A percentile compares a stretch with the other conserved stretches of the same genome.
These are phyloP conservation scores for Flaveria floridana DNA, from an alignment of 140 eudicot species.

Conservation along the genomic window DNA sequence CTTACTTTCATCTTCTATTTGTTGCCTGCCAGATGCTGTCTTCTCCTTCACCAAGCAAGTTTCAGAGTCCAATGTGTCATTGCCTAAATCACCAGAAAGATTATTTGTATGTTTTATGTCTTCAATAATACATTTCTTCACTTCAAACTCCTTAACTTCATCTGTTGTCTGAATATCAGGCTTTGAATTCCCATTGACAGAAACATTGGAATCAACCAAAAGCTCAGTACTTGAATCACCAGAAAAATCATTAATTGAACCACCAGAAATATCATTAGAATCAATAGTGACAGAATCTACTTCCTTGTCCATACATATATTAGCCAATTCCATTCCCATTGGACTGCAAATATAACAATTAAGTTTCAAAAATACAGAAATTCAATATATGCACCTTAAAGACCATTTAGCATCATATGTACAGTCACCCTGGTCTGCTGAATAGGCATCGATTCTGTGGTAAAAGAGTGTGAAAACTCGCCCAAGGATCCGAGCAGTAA, in stretches of 20 bases:
- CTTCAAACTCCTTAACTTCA: constrained; percentile 48
- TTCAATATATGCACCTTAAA: not conserved
- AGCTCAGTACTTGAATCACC: constrained; percentile 35
- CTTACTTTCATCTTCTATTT: constrained; percentile 41
- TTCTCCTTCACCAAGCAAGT: constrained; percentile 42
- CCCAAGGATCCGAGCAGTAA: no score
- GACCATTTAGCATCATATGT: not conserved
- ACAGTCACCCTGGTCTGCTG: constrained; percentile 13
- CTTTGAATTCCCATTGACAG: constrained; percentile 31
- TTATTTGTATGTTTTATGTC: constrained; percentile 38
- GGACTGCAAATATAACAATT: constrained; percentile 37
- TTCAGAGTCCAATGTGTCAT: constrained; percentile 31
- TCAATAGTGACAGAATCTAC: constrained; percentile 45
- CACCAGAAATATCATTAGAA: constrained; percentile 39
- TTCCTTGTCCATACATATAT: constrained; percentile 68
- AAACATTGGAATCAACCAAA: constrained; percentile 23
- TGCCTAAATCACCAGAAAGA: constrained; percentile 10
- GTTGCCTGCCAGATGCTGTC: constrained; percentile 35
- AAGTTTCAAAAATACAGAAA: not conserved
- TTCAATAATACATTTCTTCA: constrained; percentile 50
- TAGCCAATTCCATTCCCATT: constrained; percentile 75
- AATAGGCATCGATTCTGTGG: not conserved
- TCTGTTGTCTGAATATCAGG: constrained; percentile 37
- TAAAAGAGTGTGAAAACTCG: no score
- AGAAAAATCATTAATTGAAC: constrained; percentile 38